Evolutionary conservation across 345 rosid species (phyloP), one percentile per base, ranked within the genome.

Genomic region (Viola odorata): DNA sequence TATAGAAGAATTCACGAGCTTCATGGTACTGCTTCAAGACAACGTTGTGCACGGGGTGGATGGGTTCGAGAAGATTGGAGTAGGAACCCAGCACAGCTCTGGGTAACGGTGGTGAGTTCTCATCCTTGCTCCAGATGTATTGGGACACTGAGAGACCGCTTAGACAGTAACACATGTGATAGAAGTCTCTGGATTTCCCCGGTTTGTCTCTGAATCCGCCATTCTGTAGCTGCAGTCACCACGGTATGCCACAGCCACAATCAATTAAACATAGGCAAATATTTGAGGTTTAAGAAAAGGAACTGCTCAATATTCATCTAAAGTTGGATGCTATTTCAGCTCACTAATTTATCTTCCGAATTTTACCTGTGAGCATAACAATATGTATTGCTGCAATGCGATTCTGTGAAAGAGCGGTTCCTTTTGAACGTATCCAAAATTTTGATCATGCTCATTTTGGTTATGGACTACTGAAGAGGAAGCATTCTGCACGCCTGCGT

Each of bases 131-230:
- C 76, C 75, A 70, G 75, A 82, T 77, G 63, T 80, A 80, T 61
- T 90, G 97, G 73, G 95, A 75, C 53, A 84, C 84, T 0, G 99
- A 82, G 3, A 94, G 77, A 37, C 96, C 99, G 9, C 99, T 90
- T 6, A 94, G 71, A 68, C 97, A 94, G 77, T 94, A 94, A 72
- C 99, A 94, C 3, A 97, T 87, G 81, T 94, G 97, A 73, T 94
- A 90, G 60, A 70, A 76, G 72, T 94, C 99, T 62, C 82, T 71
- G 5, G 69, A 51, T 73, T 90, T 94, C 55, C 87, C 78, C 0
- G 90, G 96, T 75, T 94, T 94, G 79, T 94, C 99, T 65, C 87
- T 81, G 58, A 94, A 83, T 61, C 97, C 99, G 54, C 99, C 99
- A 4, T 69, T 67, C 12, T 60, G 79, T 9, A 72, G 70, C 99